Evolutionary conservation across 2,329 filamentous ascomycete species (phyloP).

Genomic region (Stachybotrys chlorohalonatus): DNA sequence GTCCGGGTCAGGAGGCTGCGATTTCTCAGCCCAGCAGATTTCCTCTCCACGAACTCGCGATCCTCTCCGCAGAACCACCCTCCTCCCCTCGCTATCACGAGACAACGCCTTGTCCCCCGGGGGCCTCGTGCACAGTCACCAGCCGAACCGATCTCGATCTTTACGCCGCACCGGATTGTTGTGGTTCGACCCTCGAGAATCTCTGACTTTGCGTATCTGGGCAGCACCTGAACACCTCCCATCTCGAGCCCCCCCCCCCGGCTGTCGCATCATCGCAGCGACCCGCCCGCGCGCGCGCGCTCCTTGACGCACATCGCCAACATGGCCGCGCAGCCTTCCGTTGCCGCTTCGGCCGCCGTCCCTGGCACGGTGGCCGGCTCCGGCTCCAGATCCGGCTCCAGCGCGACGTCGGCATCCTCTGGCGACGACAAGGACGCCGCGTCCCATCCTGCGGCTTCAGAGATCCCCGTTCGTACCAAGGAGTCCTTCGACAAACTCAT

Average conservation of each 20-base stretch:
- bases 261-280: conserved; percentile 27
- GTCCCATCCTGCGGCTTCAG: conserved; percentile 9
- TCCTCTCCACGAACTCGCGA: conserved; percentile 3
- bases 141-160: not conserved
- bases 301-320: conserved; percentile 16
- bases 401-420: conserved; percentile 15
- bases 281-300: conserved; percentile 19
- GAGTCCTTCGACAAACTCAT: conserved; percentile 44
- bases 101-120: not conserved
- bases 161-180: too few species aligned
- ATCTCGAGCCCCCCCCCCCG: not conserved
- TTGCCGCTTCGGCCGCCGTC: conserved; percentile 6
- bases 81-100: not conserved
- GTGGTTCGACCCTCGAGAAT: too few species aligned
- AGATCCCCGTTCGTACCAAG: conserved; percentile 41
- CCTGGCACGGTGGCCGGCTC: not conserved
- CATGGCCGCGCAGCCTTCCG: conserved; percentile 36
- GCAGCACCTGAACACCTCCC: not conserved
- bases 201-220: too few species aligned
- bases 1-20: conserved; percentile 9
- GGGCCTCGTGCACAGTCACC: not conserved
- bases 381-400: conserved; percentile 13
- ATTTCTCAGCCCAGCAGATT: not conserved
- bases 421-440: conserved; percentile 18
- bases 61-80: conserved; percentile 10